phyloP scores from a whole-genome alignment of 768 basidiomycete genomes.

The Mycena albidolilacea region DNA sequence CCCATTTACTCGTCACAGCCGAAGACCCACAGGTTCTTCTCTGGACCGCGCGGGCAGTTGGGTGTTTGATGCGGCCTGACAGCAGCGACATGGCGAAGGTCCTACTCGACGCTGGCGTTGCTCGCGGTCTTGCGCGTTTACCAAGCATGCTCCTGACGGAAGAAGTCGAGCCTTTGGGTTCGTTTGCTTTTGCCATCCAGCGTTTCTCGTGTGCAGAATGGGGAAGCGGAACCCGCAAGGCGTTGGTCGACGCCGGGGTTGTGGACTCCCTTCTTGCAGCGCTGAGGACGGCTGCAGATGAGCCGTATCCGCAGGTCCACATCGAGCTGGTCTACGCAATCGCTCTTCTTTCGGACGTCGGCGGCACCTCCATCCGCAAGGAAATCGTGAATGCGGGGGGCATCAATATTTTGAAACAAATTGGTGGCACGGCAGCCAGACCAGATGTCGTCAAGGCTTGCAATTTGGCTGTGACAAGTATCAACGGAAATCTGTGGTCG shows the following conservation, averaged over 20 bases:
- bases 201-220: constrained; percentile 47
- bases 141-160: constrained; percentile 45
- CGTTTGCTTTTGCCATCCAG: constrained; percentile 47
- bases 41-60: constrained; percentile 43
- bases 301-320: constrained; percentile 43
- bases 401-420: constrained; percentile 43
- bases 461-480: constrained; percentile 43
- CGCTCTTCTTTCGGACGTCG: constrained; percentile 46
- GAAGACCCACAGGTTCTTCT: constrained; percentile 41
- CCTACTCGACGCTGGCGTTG: constrained; percentile 45
- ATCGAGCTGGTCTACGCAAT: constrained; percentile 46
- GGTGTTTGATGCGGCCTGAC: constrained; percentile 48
- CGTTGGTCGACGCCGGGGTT: constrained; percentile 46
- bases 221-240: constrained; percentile 44
- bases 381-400: constrained; percentile 49
- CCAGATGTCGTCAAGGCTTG: constrained; percentile 46
- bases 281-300: constrained; percentile 44
- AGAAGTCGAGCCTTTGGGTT: constrained; percentile 44
- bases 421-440: constrained; percentile 30
- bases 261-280: constrained; percentile 47
- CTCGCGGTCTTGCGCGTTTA: constrained; percentile 44
- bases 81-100: constrained; percentile 44
- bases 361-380: constrained; percentile 44
- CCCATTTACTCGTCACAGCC: constrained; percentile 39
- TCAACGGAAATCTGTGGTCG: constrained; percentile 46